phyloP scores from a whole-genome alignment of 2,329 filamentous ascomycete species.

The Sarocladiaceae sp. region DNA sequence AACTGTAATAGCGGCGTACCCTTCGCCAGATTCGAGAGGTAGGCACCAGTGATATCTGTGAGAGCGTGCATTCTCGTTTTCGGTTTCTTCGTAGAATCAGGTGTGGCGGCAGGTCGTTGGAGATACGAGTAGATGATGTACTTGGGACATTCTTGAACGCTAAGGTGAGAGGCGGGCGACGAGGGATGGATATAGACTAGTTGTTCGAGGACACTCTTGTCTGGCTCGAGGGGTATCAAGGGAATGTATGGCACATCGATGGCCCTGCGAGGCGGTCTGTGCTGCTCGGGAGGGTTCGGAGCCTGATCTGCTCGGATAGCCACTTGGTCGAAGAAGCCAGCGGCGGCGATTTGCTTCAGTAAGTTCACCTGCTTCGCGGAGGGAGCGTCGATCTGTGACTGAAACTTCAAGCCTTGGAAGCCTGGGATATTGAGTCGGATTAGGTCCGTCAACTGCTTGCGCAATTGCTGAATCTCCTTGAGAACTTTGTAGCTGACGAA shows the following conservation, averaged over 20 bases:
- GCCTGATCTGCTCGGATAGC: constrained; percentile 87
- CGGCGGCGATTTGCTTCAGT: constrained; percentile 84
- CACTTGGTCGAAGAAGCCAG: constrained; percentile 90
- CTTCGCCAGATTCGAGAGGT: constrained; percentile 72
- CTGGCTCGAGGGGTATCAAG: constrained; percentile 59
- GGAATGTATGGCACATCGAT: constrained; percentile 91
- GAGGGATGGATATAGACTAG: constrained; percentile 85
- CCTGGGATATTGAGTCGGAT: constrained; percentile 67
- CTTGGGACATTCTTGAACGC: constrained; percentile 68
- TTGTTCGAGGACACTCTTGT: constrained; percentile 41
- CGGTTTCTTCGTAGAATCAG: constrained; percentile 49
- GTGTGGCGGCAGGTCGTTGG: constrained; percentile 55
- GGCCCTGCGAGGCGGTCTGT: constrained; percentile 69
- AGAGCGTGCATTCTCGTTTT: constrained; percentile 86
- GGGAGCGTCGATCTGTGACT: constrained; percentile 51
- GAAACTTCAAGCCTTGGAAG: constrained; percentile 50
- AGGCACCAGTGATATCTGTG: constrained; percentile 67
- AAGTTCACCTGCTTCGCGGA: constrained; percentile 66
- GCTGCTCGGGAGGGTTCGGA: constrained; percentile 60
- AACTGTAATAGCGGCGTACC: constrained; percentile 79
- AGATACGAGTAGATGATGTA: constrained; percentile 86
- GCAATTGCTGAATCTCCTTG: constrained; percentile 77
- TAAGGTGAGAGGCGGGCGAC: constrained; percentile 68
- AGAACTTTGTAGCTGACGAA: constrained; percentile 86
- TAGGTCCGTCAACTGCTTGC: constrained; percentile 75